Evolutionary conservation across 176 grass and related monocot genomes (phyloP).

Genomic region (Carex kokanica): DNA sequence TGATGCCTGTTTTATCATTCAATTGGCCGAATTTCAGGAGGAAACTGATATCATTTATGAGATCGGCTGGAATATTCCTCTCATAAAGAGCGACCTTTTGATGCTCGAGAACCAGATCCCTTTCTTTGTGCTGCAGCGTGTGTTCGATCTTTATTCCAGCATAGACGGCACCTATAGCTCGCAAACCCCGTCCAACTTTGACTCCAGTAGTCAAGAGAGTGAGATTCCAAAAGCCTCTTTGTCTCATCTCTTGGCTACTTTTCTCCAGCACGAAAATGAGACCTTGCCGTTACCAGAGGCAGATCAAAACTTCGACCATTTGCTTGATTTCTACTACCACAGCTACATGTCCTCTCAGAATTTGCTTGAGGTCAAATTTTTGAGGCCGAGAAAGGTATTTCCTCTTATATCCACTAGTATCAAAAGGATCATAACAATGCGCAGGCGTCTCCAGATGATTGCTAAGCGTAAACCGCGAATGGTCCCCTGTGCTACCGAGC

Average conservation of each 20-base stretch:
- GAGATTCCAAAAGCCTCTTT: background rate
- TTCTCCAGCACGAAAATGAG: constrained; percentile 9
- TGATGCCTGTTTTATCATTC: constrained; percentile 13
- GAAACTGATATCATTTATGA: constrained; percentile 17
- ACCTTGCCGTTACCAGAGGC: background rate
- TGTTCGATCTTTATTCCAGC: background rate
- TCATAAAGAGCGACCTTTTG: constrained; percentile 18
- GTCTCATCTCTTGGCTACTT: background rate
- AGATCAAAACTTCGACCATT: constrained; percentile 21
- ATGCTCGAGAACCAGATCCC: constrained; percentile 34
- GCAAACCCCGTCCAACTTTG: background rate
- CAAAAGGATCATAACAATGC: background rate
- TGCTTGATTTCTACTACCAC: constrained; percentile 27
- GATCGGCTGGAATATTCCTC: constrained; percentile 16
- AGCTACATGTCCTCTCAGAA: constrained; percentile 16
- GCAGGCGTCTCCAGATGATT: background rate
- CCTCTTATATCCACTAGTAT: background rate
- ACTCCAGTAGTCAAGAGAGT: constrained; percentile 14
- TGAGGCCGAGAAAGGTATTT: background rate
- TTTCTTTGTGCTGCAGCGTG: constrained; percentile 10
- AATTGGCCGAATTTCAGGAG: background rate
- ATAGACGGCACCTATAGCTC: background rate
- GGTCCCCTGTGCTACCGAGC: constrained; percentile 28
- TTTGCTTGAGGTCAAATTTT: background rate
- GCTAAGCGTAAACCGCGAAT: constrained; percentile 10